Conservation (phyloP, 371 early-diverging fungal species). For the Mucor racemosus region DNA sequence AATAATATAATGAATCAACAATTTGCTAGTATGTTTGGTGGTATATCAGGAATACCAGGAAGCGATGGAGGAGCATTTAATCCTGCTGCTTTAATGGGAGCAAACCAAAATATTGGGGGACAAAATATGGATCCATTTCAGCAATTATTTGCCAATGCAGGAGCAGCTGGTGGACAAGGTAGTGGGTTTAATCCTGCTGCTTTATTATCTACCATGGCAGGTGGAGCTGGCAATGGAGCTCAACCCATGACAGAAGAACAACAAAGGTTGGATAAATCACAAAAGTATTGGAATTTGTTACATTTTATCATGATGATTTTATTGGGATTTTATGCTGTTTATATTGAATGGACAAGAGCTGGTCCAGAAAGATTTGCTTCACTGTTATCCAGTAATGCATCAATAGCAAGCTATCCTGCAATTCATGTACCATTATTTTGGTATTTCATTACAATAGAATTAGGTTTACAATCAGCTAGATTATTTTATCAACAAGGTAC, state of each 20-base stretch:
- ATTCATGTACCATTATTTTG: slow-evolving; percentile 61
- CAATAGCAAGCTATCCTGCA: slow-evolving; percentile 20
- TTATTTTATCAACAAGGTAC: slow-evolving; percentile 57
- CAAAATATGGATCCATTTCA: slow-evolving; percentile 3
- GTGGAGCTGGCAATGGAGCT: not conserved
- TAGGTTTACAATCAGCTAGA: slow-evolving; percentile 58
- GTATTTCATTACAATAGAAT: slow-evolving; percentile 64
- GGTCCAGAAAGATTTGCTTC: slow-evolving; percentile 47
- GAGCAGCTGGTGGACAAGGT: not conserved
- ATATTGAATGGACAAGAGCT: slow-evolving; percentile 46
- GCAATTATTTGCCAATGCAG: not conserved
- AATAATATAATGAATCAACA: slow-evolving; percentile 10
- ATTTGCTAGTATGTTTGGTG: slow-evolving; percentile 27
- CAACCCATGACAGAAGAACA: slow-evolving; percentile 7
- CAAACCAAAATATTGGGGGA: not conserved
- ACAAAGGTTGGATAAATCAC: slow-evolving; percentile 13
- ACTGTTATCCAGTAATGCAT: slow-evolving; percentile 21
- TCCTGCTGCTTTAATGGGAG: slow-evolving; percentile 10
- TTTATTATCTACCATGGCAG: slow-evolving; percentile 7
- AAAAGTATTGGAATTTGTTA: slow-evolving; percentile 56
- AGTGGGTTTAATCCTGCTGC: slow-evolving; percentile 28
- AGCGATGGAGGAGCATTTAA: slow-evolving; percentile 21
- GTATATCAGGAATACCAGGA: slow-evolving; percentile 19
- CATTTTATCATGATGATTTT: slow-evolving; percentile 53
- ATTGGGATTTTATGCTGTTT: slow-evolving; percentile 56